A percentile compares a stretch with the other conserved stretches of the same genome.
Evolutionary conservation across 2,329 filamentous ascomycete genomes (phyloP).

Genomic region (Exophiala bonariae): DNA sequence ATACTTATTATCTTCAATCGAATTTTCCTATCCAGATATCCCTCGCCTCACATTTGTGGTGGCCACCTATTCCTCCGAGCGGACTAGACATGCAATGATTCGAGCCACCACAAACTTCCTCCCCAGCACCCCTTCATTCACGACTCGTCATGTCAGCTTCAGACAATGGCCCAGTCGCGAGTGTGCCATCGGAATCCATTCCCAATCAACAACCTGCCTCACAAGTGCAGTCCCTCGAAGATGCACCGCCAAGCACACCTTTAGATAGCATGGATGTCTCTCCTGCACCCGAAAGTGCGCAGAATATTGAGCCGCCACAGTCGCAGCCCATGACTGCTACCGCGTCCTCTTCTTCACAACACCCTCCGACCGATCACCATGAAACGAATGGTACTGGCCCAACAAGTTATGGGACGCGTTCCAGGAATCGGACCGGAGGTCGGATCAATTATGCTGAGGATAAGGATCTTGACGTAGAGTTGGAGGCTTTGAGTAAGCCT

Average conservation of each 20-base stretch:
- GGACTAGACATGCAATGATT: conserved; percentile 17
- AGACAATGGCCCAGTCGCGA: conserved; percentile 17
- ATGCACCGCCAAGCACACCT: conserved; percentile 21
- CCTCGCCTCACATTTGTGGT: no score
- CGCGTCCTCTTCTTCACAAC: conserved; percentile 42
- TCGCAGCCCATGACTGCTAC: conserved; percentile 46
- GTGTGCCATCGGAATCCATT: conserved; percentile 12
- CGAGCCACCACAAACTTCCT: conserved; percentile 6
- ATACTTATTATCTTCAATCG: no score
- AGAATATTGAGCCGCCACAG: conserved; percentile 37
- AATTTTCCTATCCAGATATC: no score
- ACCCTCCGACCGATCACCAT: conserved; percentile 36
- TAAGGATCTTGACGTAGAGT: conserved; percentile 85
- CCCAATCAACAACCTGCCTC: conserved; percentile 8
- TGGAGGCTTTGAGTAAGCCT: conserved; percentile 56
- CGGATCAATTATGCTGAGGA: conserved; percentile 96
- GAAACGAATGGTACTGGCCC: conserved; percentile 59
- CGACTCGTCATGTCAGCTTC: conserved; percentile 22
- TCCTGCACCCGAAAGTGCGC: conserved; percentile 22
- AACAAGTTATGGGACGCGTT: conserved; percentile 77
- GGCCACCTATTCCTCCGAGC: no score
- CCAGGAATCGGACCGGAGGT: conserved; percentile 79
- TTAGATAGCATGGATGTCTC: conserved; percentile 25
- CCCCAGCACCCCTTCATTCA: conserved; percentile 11
- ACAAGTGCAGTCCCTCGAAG: conserved; percentile 7